Evolutionary conservation across 1,284 basidiomycete species (phyloP), one percentile per base, ranked within the genome.

Genomic region (Rhodotorula sp.): DNA sequence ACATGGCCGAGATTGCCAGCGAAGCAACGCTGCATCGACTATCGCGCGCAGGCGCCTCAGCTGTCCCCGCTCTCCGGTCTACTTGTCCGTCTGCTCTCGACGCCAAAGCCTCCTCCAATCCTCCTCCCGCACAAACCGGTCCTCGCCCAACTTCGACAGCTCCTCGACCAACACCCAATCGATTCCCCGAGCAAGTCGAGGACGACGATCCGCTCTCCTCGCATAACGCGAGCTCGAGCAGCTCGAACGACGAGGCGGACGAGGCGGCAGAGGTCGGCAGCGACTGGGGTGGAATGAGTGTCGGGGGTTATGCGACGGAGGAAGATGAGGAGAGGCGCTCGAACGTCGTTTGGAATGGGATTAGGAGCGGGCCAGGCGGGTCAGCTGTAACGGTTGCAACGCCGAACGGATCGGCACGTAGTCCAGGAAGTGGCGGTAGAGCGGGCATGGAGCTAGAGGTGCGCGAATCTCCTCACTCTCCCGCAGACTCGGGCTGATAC

Each of bases 1-100:
- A 74, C 46, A 59, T 60, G 11, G 48, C 66, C 54, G 73, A 74
- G 30, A 67, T 74, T 44, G 64, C 65, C 7, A 70, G 68, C 9
- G 73, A 74, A 56, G 73, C 73, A 18, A 67, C 73, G 2, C 56
- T 74, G 3, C 68, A 70, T 24, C 67, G 73, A 1, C 70, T 74
- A 4, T 68, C 72, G 1, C 56, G 67, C 1, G 66, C 73, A 0
- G 69, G 69, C 15, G 72, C 70, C 0, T 68, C 68, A 4, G 60
- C 67, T 24, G 67, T 67, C 6, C 67, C 69, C 1, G 46, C 47
- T 7, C 51, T 68, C 1, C 69, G 69, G 1, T 59, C 69, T 1
- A 52, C 59, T 28, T 57, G 65, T 30, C 56, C 64, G 4, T 28
- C 56, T 0, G n/a, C 16, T 10, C 22, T 65, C 50, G 57, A 57